phyloP scores from a whole-genome alignment of 2,329 filamentous ascomycete species.

The Aureobasidium sp. region DNA sequence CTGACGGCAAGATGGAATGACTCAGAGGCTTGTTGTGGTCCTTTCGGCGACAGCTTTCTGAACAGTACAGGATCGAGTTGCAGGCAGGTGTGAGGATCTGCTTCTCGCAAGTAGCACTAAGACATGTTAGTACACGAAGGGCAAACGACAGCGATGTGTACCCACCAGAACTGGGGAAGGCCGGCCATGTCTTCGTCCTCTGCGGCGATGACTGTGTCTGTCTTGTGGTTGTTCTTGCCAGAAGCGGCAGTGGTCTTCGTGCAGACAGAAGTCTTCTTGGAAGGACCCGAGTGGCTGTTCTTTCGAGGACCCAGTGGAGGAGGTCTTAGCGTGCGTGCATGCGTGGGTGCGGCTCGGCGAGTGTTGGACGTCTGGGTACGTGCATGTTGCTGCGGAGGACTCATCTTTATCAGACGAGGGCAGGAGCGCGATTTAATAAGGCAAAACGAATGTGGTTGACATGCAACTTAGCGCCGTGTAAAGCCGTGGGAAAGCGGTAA shows the following conservation, averaged over 20 bases:
- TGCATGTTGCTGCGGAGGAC: slow-evolving; percentile 8
- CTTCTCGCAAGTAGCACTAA: slow-evolving; percentile 55
- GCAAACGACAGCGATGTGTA: slow-evolving; percentile 11
- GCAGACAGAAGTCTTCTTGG: slow-evolving; percentile 1
- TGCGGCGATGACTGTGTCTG: slow-evolving; percentile 22
- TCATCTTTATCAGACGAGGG: slow-evolving; percentile 2
- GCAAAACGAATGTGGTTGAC: slow-evolving; percentile 5
- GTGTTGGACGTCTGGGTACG: background rate
- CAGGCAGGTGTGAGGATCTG: slow-evolving; percentile 51
- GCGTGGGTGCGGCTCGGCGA: background rate
- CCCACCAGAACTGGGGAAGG: slow-evolving; percentile 46
- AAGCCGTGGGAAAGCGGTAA: background rate
- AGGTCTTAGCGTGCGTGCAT: background rate
- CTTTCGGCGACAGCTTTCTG: slow-evolving; percentile 45
- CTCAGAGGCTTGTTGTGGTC: slow-evolving; percentile 33
- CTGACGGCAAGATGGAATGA: slow-evolving; percentile 17
- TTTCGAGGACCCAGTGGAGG: background rate
- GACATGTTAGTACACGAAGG: background rate
- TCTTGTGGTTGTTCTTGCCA: slow-evolving; percentile 17
- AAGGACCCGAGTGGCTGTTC: background rate
- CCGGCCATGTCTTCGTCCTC: slow-evolving; percentile 44
- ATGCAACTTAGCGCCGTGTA: background rate
- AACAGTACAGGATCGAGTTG: slow-evolving; percentile 54
- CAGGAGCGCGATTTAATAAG: background rate
- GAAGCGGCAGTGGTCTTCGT: background rate